phyloP scores from a whole-genome alignment of 2,329 filamentous ascomycete genomes.

The Monilinia polystroma region DNA sequence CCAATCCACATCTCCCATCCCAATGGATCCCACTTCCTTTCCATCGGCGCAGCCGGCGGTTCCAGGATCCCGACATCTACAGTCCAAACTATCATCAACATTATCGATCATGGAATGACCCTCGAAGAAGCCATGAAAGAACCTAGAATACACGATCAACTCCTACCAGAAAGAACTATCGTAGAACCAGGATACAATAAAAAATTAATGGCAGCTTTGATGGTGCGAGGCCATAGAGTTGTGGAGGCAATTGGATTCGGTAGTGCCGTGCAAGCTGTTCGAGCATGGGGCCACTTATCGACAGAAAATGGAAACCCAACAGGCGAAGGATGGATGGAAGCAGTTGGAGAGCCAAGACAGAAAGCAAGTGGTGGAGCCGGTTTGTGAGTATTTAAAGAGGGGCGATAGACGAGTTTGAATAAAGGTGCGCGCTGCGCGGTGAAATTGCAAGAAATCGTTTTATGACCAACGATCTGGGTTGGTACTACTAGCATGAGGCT shows the following conservation, averaged over 20 bases:
- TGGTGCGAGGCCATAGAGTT: conserved; percentile 66
- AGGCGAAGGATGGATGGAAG: conserved; percentile 76
- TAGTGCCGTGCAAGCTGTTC: conserved; percentile 71
- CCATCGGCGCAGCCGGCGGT: conserved; percentile 76
- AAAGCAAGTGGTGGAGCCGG: conserved; percentile 47
- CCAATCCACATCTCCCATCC: conserved; percentile 61
- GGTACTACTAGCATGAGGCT: not conserved
- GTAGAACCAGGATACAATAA: conserved; percentile 72
- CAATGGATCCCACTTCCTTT: conserved; percentile 64
- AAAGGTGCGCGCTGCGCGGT: conserved; percentile 9
- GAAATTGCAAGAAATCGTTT: conserved; percentile 5
- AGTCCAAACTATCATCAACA: conserved; percentile 69
- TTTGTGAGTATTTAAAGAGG: not conserved
- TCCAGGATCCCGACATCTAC: conserved; percentile 81
- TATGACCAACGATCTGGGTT: not conserved
- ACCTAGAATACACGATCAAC: conserved; percentile 77
- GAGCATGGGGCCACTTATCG: conserved; percentile 64
- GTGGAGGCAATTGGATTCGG: conserved; percentile 62
- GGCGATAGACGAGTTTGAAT: not conserved
- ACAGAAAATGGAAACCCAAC: conserved; percentile 75
- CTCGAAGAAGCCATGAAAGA: conserved; percentile 60
- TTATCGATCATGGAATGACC: conserved; percentile 63
- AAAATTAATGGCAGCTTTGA: conserved; percentile 61
- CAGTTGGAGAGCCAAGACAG: conserved; percentile 74
- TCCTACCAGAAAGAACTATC: conserved; percentile 66